Evolutionary conservation across 495 filamentous ascomycete species (phyloP), one percentile per base, ranked within the genome.

Genomic region (Tricharina praecox): DNA sequence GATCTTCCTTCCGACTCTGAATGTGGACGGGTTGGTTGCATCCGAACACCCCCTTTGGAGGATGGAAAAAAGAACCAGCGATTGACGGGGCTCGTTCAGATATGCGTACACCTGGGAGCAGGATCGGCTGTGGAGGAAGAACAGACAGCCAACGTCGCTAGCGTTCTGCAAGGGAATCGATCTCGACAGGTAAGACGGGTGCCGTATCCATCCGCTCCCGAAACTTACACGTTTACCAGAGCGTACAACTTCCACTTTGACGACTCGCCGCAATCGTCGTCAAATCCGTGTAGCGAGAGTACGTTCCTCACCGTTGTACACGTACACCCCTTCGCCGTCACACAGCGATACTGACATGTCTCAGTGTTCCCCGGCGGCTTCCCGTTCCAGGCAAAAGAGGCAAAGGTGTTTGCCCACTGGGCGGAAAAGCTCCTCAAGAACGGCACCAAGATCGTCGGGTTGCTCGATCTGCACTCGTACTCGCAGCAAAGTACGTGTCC

Each of bases 11-110:
- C 90, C 90, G 0, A 85, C 84, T 0, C 63, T 93, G 33, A 97
- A 97, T 53, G 84, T 86, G 0, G 90, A 97, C 60, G 90, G 90
- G n/a, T n/a, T n/a, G n/a, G n/a, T n/a, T n/a, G n/a, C n/a, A n/a
- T n/a, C 2, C n/a, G n/a, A n/a, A n/a, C n/a, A n/a, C n/a, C n/a
- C n/a, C n/a, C n/a, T n/a, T n/a, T n/a, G n/a, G n/a, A n/a, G n/a
- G n/a, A n/a, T n/a, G n/a, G n/a, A n/a, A n/a, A n/a, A n/a, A n/a
- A n/a, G n/a, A n/a, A n/a, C n/a, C n/a, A n/a, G n/a, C n/a, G n/a
- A n/a, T n/a, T n/a, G n/a, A n/a, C n/a, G n/a, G n/a, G n/a, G n/a
- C n/a, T n/a, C n/a, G n/a, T n/a, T n/a, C n/a, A n/a, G n/a, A 10
- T 94, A 95, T 59, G 78, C 80, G 35, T 94, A 94, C 59, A 85